Evolutionary conservation across 768 basidiomycete species (phyloP).

Genomic region (Peribolospora kevripleyi): DNA sequence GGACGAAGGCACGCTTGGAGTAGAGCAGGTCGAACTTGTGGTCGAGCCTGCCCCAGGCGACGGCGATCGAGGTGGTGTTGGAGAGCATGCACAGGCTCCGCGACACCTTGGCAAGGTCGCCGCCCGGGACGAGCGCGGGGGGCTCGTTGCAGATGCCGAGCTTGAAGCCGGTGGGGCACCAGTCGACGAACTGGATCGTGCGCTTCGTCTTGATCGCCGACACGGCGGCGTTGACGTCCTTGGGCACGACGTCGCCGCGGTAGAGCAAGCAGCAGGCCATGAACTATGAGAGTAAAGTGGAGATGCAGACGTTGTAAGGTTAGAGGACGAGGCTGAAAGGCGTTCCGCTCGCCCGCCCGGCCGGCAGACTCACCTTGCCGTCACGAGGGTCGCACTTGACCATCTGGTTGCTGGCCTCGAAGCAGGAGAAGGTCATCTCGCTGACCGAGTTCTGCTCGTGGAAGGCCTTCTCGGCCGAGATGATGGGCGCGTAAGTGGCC

Average conservation of each 20-base stretch:
- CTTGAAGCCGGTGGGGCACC: conserved; percentile 97
- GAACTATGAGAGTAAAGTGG: neutral
- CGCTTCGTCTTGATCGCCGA: conserved; percentile 88
- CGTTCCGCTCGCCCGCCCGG: too few relatives aligned
- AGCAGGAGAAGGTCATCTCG: conserved; percentile 96
- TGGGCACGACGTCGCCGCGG: conserved; percentile 90
- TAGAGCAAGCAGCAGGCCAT: conserved; percentile 63
- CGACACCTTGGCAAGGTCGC: conserved; percentile 79
- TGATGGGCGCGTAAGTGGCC: conserved; percentile 64
- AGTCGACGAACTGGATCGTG: conserved; percentile 94
- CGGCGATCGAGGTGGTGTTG: conserved; percentile 79
- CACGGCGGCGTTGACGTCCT: conserved; percentile 82
- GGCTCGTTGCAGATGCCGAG: conserved; percentile 92
- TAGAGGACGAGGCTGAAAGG: too few relatives aligned
- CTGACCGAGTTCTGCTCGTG: conserved; percentile 95
- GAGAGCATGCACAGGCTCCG: conserved; percentile 96
- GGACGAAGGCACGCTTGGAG: conserved; percentile 18
- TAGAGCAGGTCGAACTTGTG: conserved; percentile 94
- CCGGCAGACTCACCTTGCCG: conserved; percentile 46
- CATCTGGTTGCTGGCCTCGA: conserved; percentile 93
- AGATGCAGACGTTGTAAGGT: too few relatives aligned
- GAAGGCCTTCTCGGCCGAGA: conserved; percentile 73
- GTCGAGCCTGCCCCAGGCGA: conserved; percentile 83
- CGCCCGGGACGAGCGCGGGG: conserved; percentile 69
- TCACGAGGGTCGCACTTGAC: conserved; percentile 86